phyloP scores from a whole-genome alignment of 2,329 filamentous ascomycete genomes.

The Thielaviopsis musarum region DNA sequence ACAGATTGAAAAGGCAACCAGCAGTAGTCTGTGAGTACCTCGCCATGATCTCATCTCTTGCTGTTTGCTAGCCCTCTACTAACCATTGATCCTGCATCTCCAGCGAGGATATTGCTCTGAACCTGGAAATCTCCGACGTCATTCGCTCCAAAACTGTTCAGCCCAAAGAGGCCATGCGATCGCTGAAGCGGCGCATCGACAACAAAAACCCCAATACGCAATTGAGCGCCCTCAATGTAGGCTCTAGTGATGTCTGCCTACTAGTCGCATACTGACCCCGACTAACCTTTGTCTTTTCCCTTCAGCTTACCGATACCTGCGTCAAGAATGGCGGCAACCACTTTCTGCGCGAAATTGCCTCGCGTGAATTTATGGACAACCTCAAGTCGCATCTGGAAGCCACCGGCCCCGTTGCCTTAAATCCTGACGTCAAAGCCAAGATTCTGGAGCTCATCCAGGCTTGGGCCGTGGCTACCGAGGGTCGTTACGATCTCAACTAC shows the following conservation, averaged over 20 bases:
- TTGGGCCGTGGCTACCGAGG: conserved; percentile 82
- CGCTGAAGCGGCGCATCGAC: conserved; percentile 81
- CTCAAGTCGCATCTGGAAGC: conserved; percentile 77
- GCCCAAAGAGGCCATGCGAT: conserved; percentile 95
- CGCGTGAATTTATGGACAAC: conserved; percentile 97
- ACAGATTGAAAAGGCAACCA: conserved; percentile 89
- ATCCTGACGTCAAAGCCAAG: conserved; percentile 72
- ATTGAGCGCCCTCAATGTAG: conserved; percentile 79
- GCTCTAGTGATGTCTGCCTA: conserved; percentile 12
- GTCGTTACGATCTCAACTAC: conserved; percentile 66
- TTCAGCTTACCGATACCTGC: conserved; percentile 86
- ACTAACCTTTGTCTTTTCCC: not conserved
- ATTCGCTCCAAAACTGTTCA: conserved; percentile 96
- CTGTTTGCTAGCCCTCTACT: not conserved
- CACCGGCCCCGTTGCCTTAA: conserved; percentile 55
- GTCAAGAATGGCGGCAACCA: conserved; percentile 96
- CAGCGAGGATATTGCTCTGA: conserved; percentile 91
- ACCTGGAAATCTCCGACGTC: conserved; percentile 93
- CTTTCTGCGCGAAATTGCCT: conserved; percentile 89
- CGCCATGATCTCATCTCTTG: not conserved
- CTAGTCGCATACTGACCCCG: too few species aligned
- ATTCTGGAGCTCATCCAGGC: conserved; percentile 87
- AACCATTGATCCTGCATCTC: not conserved
- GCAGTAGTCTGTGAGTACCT: conserved; percentile 64
- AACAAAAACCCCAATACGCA: conserved; percentile 97